phyloP scores from a whole-genome alignment of 1,284 basidiomycete genomes.

The Erythrobasidium hasegawianum region DNA sequence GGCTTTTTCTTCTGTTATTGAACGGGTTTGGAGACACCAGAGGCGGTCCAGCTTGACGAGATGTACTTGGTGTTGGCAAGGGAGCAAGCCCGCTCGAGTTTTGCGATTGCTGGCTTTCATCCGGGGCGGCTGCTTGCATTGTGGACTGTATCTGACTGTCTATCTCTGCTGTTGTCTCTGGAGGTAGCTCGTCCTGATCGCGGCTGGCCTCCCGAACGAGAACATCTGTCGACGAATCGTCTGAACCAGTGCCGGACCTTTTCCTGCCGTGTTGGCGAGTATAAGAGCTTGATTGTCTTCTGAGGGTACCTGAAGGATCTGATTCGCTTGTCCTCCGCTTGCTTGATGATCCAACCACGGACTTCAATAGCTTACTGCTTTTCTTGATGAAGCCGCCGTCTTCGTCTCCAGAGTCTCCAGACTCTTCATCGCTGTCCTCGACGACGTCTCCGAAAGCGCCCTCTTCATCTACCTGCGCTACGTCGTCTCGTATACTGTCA shows the following conservation, averaged over 20 bases:
- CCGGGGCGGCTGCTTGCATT: constrained; percentile 22
- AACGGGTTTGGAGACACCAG: not conserved
- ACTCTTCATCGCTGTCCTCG: constrained; percentile 62
- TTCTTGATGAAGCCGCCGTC: constrained; percentile 54
- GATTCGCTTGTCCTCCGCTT: constrained; percentile 35
- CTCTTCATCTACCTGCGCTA: constrained; percentile 61
- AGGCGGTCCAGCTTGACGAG: not conserved
- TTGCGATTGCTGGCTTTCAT: not conserved
- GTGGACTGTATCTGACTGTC: constrained; percentile 26
- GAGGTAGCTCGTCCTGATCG: constrained; percentile 4
- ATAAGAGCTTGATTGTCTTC: constrained; percentile 37
- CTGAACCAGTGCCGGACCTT: constrained; percentile 20
- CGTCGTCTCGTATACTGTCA: constrained; percentile 57
- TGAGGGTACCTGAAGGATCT: constrained; percentile 37
- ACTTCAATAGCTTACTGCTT: constrained; percentile 36
- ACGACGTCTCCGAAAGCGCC: constrained; percentile 54
- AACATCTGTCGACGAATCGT: constrained; percentile 23
- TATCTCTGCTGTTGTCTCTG: constrained; percentile 23
- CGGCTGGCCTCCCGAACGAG: constrained; percentile 4
- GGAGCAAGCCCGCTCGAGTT: constrained; percentile 6
- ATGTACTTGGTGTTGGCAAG: not conserved
- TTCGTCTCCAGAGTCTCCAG: constrained; percentile 55
- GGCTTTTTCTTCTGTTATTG: not conserved
- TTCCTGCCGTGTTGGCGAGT: constrained; percentile 10
- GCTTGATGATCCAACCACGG: constrained; percentile 37